Percentiles rank a stretch among this genome's conserved stretches.
These are phyloP conservation scores for Rhododendron simsii DNA, from an alignment of 148 eudicot genomes.

Conservation along the genomic window DNA sequence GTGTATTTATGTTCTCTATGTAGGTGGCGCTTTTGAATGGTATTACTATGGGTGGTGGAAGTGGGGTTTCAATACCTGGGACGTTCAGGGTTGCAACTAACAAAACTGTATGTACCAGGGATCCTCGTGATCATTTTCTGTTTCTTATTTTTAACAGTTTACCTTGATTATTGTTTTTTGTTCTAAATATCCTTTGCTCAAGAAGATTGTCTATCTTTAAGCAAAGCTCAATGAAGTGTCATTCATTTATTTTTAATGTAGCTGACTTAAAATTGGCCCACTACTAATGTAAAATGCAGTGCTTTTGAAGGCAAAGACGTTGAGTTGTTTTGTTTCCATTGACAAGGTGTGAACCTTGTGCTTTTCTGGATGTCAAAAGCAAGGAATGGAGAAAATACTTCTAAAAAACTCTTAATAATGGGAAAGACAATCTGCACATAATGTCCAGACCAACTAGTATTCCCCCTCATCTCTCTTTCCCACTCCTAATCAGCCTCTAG, in stretches of 20 bases:
- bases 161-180: not conserved
- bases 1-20: slow-evolving; percentile 12
- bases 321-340: not conserved
- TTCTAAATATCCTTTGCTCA: not conserved
- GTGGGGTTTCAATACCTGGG: slow-evolving; percentile 82
- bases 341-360: not conserved
- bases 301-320: not conserved
- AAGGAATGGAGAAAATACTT: not conserved
- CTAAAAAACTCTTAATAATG: not conserved
- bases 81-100: slow-evolving; percentile 87
- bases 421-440: not conserved
- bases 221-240: not conserved
- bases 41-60: slow-evolving; percentile 90
- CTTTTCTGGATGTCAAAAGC: not conserved
- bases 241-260: not conserved
- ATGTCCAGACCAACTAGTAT: not conserved
- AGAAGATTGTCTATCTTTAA: not conserved
- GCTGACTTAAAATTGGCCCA: not conserved
- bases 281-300: not conserved
- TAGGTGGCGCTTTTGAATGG: slow-evolving; percentile 88
- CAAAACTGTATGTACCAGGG: slow-evolving; percentile 54
- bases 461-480: not conserved
- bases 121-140: not conserved
- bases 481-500: not conserved
- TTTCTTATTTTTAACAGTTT: not conserved